Percentiles rank a stretch among this genome's conserved stretches.
These are phyloP conservation scores for Aspergillus ostianus DNA, from an alignment of 495 filamentous ascomycete genomes.

Conservation along the genomic window DNA sequence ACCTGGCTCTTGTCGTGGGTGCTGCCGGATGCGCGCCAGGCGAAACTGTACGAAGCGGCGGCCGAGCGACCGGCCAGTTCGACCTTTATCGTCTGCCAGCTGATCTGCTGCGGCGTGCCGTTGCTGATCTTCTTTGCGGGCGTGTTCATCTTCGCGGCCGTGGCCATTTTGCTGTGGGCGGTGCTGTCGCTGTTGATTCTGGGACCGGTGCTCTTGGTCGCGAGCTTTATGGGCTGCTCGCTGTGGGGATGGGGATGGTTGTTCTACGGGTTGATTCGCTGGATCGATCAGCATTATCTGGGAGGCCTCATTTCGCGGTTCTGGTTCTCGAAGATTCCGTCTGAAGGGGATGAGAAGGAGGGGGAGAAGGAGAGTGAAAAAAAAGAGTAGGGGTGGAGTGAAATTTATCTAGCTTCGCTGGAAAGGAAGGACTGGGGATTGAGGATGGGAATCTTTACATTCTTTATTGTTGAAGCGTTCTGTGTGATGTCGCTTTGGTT, in stretches of 20 bases:
- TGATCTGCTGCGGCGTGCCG: constrained; percentile 40
- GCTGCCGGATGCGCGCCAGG: constrained; percentile 31
- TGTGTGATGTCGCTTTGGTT: too few relatives aligned
- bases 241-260: constrained; percentile 45
- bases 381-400: neutral
- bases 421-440: too few relatives aligned
- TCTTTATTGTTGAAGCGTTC: too few relatives aligned
- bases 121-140: constrained; percentile 37
- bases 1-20: constrained; percentile 26
- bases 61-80: constrained; percentile 31
- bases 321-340: constrained; percentile 24
- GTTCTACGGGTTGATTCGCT: constrained; percentile 37
- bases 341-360: constrained; percentile 7
- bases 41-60: constrained; percentile 31
- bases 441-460: too few relatives aligned
- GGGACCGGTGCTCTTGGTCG: constrained; percentile 36
- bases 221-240: constrained; percentile 37
- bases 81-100: constrained; percentile 37
- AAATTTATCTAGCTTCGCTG: too few relatives aligned
- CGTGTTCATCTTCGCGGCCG: constrained; percentile 35
- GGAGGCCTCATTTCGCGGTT: constrained; percentile 33
- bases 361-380: constrained; percentile 8
- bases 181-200: constrained; percentile 36
- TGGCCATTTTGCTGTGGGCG: constrained; percentile 35
- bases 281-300: constrained; percentile 34